These are phyloP conservation scores for Dillenia turbinata DNA, from an alignment of 164 flowering plant genomes.

Conservation along the genomic window DNA sequence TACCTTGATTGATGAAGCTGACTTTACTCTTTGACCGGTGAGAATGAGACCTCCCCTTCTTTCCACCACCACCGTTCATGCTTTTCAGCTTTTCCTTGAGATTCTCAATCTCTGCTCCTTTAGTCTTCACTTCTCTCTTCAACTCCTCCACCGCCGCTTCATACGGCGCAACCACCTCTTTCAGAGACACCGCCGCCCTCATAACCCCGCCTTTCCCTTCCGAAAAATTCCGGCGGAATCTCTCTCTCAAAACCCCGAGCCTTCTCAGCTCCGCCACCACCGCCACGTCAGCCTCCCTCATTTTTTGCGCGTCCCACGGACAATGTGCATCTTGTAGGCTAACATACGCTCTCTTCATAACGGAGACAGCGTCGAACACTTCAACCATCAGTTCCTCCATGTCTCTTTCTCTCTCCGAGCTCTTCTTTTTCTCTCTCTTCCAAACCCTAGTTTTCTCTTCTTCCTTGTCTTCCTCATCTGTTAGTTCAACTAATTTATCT, in stretches of 20 bases:
- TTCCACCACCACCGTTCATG: conserved; percentile 25
- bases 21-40: conserved; percentile 42
- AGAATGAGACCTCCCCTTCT: conserved; percentile 31
- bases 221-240: conserved; percentile 44
- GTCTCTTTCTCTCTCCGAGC: conserved; percentile 16
- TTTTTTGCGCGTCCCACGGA: conserved; percentile 87
- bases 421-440: conserved; percentile 8
- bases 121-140: conserved; percentile 73
- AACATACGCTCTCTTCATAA: conserved; percentile 76
- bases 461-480: conserved; percentile 2
- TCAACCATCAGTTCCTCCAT: conserved; percentile 33
- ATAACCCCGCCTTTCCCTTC: conserved; percentile 20
- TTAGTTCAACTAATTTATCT: background rate
- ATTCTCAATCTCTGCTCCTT: conserved; percentile 61
- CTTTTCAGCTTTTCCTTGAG: conserved; percentile 62
- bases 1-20: conserved; percentile 37
- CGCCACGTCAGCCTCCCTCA: conserved; percentile 78
- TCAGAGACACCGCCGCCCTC: conserved; percentile 31
- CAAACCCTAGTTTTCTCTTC: background rate
- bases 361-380: conserved; percentile 69
- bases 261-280: conserved; percentile 76
- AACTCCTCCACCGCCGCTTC: conserved; percentile 90
- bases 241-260: conserved; percentile 64
- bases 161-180: conserved; percentile 84
- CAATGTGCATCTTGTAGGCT: conserved; percentile 75